Percentiles rank a stretch among this genome's conserved stretches.
phyloP scores from a whole-genome alignment of 1,139 yeast genomes.

The Yamadazyma atmosphaerica region DNA sequence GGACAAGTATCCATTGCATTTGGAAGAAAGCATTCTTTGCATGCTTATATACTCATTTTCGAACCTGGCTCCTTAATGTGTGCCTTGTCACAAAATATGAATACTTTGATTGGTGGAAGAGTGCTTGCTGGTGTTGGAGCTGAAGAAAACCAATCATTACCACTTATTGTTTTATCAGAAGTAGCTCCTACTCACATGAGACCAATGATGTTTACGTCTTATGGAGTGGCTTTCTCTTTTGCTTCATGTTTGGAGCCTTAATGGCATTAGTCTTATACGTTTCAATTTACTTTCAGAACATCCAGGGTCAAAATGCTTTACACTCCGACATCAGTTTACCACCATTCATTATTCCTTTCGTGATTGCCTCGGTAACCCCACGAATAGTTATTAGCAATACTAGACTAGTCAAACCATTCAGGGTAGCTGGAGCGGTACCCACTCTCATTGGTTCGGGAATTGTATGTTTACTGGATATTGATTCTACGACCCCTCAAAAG shows the following conservation, averaged over 20 bases:
- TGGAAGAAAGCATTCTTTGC: slow-evolving; percentile 43
- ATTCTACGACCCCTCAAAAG: slow-evolving; percentile 26
- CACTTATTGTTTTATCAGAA: slow-evolving; percentile 31
- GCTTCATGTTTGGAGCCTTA: slow-evolving; percentile 37
- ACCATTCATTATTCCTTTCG: slow-evolving; percentile 37
- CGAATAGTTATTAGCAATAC: slow-evolving; percentile 34
- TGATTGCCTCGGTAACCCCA: slow-evolving; percentile 26
- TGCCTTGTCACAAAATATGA: slow-evolving; percentile 36
- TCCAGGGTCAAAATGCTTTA: slow-evolving; percentile 32
- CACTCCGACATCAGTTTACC: slow-evolving; percentile 40
- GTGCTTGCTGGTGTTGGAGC: slow-evolving; percentile 37
- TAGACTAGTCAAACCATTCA: slow-evolving; percentile 31
- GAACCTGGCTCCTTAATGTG: slow-evolving; percentile 42
- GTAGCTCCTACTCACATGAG: slow-evolving; percentile 30
- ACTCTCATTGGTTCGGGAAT: slow-evolving; percentile 39
- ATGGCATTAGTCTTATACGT: slow-evolving; percentile 27
- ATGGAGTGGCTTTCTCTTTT: slow-evolving; percentile 38
- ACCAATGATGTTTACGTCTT: slow-evolving; percentile 36
- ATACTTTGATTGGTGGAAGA: slow-evolving; percentile 39
- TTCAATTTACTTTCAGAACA: slow-evolving; percentile 40
- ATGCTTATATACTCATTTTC: slow-evolving; percentile 33
- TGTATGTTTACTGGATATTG: slow-evolving; percentile 29
- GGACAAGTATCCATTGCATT: slow-evolving; percentile 46
- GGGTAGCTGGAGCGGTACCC: slow-evolving; percentile 24
- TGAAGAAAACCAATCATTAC: slow-evolving; percentile 30